Base-by-base conservation (phyloP, 2,329 filamentous ascomycete species). In the Aaosphaeria arxii region DNA sequence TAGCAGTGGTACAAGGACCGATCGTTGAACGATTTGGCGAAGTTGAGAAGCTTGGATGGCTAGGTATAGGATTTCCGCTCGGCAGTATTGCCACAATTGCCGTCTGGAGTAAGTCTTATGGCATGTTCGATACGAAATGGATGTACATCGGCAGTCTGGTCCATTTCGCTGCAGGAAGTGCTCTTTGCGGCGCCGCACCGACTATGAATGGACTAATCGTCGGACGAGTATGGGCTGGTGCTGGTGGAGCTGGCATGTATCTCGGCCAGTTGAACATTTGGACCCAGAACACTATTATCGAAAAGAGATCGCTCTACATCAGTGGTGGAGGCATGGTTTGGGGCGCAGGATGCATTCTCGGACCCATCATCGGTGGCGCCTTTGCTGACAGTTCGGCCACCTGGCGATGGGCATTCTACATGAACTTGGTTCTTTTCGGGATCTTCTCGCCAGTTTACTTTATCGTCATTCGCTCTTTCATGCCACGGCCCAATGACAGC, bases 341-440 rank as follows among this genome's bases (percentile, higher is more conserved):
- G 72, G 74, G 76, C 36, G 42, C 76, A 4, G 77, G 46, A 17
- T 72, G 67, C 4, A 53, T 56, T 28, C 56, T 79, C 1, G 77
- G 77, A 0, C 77, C 76, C 0, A 62, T 79, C 29, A 61, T 78
- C 7, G 75, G 75, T 13, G 75, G 76, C 28, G 73, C 71, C 0
- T 77, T 79, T 42, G 66, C 66, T 6, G 68, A 70, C 13, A 36
- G 29, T 13, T 13, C 28, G 6, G 45, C 42, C 7, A 42, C 41
- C 3, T 50, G 48, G 48, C n/a, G 48, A 44, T 50, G 48, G 48
- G 45, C 44, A 0, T 79, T 80, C 57, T 85, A 85, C 55, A 76
- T 84, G 64, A 84, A 84, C 54, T 68, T 83, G 1, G 62, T 71
- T 31, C 61, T 78, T 38, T 71, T 77, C 1, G 79, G 64, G 4